A percentile compares a stretch with the other conserved stretches of the same genome.
These are phyloP conservation scores for Theileria equi DNA, from an alignment of 169 alveolate genomes.

Conservation along the genomic window DNA sequence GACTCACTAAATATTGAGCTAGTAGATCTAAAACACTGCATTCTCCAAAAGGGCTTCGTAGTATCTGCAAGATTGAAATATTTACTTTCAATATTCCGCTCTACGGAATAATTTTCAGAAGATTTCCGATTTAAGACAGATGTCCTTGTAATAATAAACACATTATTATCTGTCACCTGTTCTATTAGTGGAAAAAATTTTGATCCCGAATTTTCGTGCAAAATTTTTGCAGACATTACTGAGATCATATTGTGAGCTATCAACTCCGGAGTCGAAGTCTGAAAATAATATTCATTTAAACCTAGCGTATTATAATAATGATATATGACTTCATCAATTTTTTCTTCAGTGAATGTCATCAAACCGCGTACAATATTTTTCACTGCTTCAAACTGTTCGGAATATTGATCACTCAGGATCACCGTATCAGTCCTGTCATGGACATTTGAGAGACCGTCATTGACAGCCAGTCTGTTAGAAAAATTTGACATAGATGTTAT, in stretches of 20 bases:
- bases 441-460: constrained; percentile 48
- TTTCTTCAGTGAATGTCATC: constrained; percentile 58
- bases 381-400: constrained; percentile 48
- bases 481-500: background rate
- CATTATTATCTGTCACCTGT: constrained; percentile 67
- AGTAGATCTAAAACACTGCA: constrained; percentile 80
- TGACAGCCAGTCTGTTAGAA: background rate
- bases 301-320: constrained; percentile 78
- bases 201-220: constrained; percentile 73
- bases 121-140: constrained; percentile 70
- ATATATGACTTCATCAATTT: constrained; percentile 63
- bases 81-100: constrained; percentile 69
- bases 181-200: constrained; percentile 77
- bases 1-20: constrained; percentile 77
- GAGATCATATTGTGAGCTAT: constrained; percentile 78
- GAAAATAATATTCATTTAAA: constrained; percentile 76
- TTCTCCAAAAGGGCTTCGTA: constrained; percentile 70
- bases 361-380: constrained; percentile 34
- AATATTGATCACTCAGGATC: constrained; percentile 55
- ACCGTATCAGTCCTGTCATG: constrained; percentile 1
- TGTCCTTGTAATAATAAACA: constrained; percentile 72
- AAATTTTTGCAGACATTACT: constrained; percentile 78
- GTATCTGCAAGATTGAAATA: constrained; percentile 66
- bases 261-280: constrained; percentile 71
- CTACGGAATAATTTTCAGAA: constrained; percentile 74